phyloP scores from a whole-genome alignment of 768 basidiomycete genomes.

The Cystofilobasidium macerans region DNA sequence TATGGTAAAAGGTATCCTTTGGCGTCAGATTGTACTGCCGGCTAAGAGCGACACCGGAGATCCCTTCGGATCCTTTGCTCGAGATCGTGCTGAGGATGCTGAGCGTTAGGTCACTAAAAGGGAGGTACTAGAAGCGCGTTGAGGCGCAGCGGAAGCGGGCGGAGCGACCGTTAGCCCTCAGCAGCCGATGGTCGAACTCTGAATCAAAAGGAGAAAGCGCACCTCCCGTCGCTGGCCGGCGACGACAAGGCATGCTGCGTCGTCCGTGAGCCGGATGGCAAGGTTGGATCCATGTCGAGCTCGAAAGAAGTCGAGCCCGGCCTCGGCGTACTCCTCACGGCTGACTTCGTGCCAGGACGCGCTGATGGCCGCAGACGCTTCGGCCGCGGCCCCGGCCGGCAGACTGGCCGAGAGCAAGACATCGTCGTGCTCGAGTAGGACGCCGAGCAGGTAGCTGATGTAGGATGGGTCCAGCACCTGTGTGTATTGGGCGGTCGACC shows the following conservation, averaged over 20 bases:
- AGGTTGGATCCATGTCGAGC: not conserved
- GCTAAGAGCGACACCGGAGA: not conserved
- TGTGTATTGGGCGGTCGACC: not conserved
- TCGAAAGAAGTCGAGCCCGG: not conserved
- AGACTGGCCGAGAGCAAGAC: not conserved
- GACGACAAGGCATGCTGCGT: not conserved
- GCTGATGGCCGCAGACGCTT: not conserved
- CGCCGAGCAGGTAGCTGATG: constrained; percentile 5
- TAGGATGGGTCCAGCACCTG: not conserved
- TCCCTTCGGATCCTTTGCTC: not conserved
- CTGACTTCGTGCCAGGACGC: not conserved
- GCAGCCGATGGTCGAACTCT: not conserved
- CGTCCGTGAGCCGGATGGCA: not conserved
- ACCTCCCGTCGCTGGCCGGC: not conserved
- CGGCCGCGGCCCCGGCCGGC: not conserved
- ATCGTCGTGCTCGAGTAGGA: not conserved
- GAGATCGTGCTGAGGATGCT: not conserved
- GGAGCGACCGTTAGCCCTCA: not conserved
- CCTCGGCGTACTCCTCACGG: not conserved
- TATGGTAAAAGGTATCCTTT: not conserved
- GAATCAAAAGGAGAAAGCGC: not conserved
- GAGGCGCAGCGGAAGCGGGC: not conserved
- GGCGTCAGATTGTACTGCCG: not conserved
- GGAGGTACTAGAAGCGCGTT: not conserved
- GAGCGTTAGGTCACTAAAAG: not conserved